Conservation (phyloP, 352 stramenopile species). For the Phytopythium boreale region DNA sequence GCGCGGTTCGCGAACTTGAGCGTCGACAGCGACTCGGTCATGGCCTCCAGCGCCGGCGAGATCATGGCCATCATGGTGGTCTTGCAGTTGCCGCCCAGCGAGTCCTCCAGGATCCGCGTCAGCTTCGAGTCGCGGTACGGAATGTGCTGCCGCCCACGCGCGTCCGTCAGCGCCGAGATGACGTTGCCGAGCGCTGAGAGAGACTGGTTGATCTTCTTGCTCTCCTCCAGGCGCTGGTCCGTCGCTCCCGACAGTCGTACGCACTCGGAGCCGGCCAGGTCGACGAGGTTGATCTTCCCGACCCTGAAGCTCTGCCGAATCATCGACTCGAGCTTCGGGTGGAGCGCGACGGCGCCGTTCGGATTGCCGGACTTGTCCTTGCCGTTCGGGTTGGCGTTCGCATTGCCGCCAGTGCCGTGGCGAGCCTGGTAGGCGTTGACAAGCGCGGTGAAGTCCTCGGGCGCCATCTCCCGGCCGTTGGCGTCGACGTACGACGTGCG, state of each 20-base stretch:
- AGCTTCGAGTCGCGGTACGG: constrained; percentile 93
- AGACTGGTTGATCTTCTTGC: constrained; percentile 93
- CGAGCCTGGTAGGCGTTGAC: constrained; percentile 73
- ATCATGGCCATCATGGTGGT: constrained; percentile 97
- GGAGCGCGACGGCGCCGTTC: constrained; percentile 35
- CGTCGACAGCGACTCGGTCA: constrained; percentile 91
- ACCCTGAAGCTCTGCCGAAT: constrained; percentile 93
- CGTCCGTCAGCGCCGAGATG: constrained; percentile 88
- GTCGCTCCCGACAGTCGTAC: constrained; percentile 87
- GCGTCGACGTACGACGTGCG: constrained; percentile 88
- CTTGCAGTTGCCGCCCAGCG: constrained; percentile 91
- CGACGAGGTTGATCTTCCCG: constrained; percentile 93
- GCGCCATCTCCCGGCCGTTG: constrained; percentile 72
- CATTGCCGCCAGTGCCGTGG: constrained; percentile 21
- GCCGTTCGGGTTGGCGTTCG: constrained; percentile 3
- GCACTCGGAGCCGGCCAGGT: constrained; percentile 90
- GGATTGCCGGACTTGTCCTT: constrained; percentile 12
- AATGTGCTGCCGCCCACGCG: constrained; percentile 87
- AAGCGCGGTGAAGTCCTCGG: constrained; percentile 83
- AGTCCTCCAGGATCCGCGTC: constrained; percentile 90
- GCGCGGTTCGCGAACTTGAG: constrained; percentile 93
- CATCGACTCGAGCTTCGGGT: constrained; percentile 85
- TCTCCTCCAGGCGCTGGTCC: constrained; percentile 87
- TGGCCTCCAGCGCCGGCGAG: constrained; percentile 84
- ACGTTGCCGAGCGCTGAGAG: constrained; percentile 90